Evolutionary conservation across 345 rosid species (phyloP), one percentile per base, ranked within the genome.

Genomic region (Toxicodendron radicans): DNA sequence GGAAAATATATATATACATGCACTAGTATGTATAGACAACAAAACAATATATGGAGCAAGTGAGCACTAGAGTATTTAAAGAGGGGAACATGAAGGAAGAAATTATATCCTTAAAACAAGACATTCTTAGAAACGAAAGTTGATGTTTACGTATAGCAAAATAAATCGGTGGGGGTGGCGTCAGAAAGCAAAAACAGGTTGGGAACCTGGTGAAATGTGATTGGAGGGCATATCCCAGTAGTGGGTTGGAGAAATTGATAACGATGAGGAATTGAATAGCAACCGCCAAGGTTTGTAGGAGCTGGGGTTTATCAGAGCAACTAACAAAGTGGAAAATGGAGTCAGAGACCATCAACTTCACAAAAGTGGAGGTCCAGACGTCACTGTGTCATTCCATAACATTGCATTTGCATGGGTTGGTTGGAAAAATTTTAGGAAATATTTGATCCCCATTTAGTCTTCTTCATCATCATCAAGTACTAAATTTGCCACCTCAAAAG

Each of bases 311-410:
- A 12, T 13, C n/a, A 49, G 53, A 12, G 5, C 2, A 12, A 4
- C n/a, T n/a, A n/a, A n/a, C 38, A 49, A 49, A 12, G 54, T 51
- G 73, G 66, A 30, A 30, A 64, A 38, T 59, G 1, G 72, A 75
- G 78, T 75, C 78, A 75, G 72, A 75, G 32, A 3, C 57, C 78
- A 75, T 58, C 70, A 23, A 54, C 48, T 56, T 3, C 38, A 21
- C 59, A 35, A 11, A 52, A 73, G 76, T 73, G 76, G 76, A 73
- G 23, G 46, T 51, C 14, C 66, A 71, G 21, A 17, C 59, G 23
- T 54, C 61, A 58, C 38, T 5, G 17, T 10, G 0, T 13, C 7
- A 43, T 43, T 35, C 33, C 33, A 17, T 23, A 14, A 8, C 0
- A 48, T 38, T 38, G 43, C 43, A 5, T 66, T 51, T 48, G 57